phyloP scores from a whole-genome alignment of 202 grass and related monocot species.

The Carex arenaria region DNA sequence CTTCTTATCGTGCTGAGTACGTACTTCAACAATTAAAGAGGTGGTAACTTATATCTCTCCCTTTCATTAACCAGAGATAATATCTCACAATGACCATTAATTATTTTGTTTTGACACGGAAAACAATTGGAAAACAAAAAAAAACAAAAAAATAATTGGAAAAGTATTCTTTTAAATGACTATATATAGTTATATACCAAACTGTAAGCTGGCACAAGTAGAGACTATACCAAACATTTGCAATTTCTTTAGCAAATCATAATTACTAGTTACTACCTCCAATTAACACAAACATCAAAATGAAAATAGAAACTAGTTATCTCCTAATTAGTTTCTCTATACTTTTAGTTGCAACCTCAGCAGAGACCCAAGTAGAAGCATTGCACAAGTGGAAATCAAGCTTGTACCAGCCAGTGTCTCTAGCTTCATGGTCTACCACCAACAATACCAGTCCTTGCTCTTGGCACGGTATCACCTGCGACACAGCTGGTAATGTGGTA shows the following conservation, averaged over 20 bases:
- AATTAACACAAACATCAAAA: not conserved
- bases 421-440: too few relatives aligned
- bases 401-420: too few relatives aligned
- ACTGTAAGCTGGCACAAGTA: too few relatives aligned
- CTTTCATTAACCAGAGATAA: not conserved
- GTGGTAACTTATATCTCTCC: too few relatives aligned
- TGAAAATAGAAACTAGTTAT: not conserved
- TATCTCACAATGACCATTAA: too few relatives aligned
- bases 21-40: too few relatives aligned
- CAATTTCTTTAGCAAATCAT: not conserved
- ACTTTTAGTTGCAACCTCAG: not conserved
- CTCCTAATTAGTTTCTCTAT: not conserved
- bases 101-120: not conserved
- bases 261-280: too few relatives aligned
- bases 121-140: not conserved
- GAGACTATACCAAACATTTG: too few relatives aligned
- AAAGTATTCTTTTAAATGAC: too few relatives aligned
- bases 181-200: too few relatives aligned
- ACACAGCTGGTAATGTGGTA: conserved; percentile 30
- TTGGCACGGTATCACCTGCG: conserved; percentile 55
- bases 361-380: conserved; percentile 20
- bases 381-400: conserved; percentile 26
- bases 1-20: too few relatives aligned
- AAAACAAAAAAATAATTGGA: too few relatives aligned
- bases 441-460: conserved; percentile 30